Percentiles rank a stretch among this genome's conserved stretches.
Conservation (phyloP, 495 filamentous ascomycete genomes). For the Penicillium angulare region DNA sequence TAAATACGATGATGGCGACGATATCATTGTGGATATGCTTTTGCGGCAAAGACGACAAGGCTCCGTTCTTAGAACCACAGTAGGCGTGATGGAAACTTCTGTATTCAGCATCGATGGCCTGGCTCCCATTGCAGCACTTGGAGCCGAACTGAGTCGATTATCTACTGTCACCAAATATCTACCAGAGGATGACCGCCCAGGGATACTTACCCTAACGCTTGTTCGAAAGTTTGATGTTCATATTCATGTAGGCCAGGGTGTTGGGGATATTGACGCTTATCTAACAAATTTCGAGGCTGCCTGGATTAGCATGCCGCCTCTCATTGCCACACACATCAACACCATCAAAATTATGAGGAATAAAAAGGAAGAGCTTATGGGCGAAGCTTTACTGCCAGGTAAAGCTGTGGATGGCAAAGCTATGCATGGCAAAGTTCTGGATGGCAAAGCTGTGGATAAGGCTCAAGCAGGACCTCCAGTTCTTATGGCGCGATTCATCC, state of each 20-base stretch:
- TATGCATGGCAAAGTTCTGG: too few relatives aligned
- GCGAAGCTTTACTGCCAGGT: conserved; percentile 40
- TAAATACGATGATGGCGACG: conserved; percentile 88
- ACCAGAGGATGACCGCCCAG: conserved; percentile 92
- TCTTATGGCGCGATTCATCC: conserved; percentile 80
- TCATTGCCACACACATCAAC: conserved; percentile 72
- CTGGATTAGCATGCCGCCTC: conserved; percentile 78
- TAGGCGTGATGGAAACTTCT: conserved; percentile 58
- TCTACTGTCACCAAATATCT: conserved; percentile 91
- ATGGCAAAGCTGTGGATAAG: too few relatives aligned
- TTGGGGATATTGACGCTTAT: conserved; percentile 61
- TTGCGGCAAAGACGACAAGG: conserved; percentile 88
- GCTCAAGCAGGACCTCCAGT: too few relatives aligned
- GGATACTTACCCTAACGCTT: conserved; percentile 71
- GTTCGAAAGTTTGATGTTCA: conserved; percentile 59
- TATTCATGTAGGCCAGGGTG: conserved; percentile 56
- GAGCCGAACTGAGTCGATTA: conserved; percentile 73
- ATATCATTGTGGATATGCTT: conserved; percentile 91
- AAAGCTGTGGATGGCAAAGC: too few relatives aligned
- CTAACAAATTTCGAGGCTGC: conserved; percentile 67
- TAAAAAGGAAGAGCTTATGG: conserved; percentile 65
- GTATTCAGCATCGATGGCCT: conserved; percentile 61
- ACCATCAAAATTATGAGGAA: conserved; percentile 61
- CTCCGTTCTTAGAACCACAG: conserved; percentile 69
- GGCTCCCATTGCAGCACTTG: conserved; percentile 62